phyloP scores from a whole-genome alignment of 139 green algal species.

The Tetradesmus obliquus region DNA sequence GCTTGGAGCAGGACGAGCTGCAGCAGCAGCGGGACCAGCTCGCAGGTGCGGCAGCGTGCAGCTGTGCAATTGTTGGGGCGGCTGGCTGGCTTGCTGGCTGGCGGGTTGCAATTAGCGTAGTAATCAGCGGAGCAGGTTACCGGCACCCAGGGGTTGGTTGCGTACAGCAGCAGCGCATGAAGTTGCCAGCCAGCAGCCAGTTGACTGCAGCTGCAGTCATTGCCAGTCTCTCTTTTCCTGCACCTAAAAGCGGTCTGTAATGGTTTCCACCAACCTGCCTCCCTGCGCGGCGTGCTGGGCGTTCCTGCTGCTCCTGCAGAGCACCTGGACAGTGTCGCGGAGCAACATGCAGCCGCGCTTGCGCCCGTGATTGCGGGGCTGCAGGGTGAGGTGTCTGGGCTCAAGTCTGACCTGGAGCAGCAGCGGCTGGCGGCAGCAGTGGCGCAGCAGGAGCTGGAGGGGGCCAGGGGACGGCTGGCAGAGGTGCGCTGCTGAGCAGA shows the following conservation, averaged over 20 bases:
- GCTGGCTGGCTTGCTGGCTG: background rate
- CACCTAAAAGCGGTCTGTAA: no score
- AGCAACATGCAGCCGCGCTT: constrained; percentile 37
- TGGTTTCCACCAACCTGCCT: background rate
- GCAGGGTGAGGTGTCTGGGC: constrained; percentile 3
- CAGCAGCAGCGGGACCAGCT: constrained; percentile 43
- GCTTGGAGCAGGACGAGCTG: constrained; percentile 70
- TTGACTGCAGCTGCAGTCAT: no score
- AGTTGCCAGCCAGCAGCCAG: no score
- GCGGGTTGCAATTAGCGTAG: background rate
- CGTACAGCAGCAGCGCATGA: no score
- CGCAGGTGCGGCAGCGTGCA: constrained; percentile 26
- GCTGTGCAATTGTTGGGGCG: background rate
- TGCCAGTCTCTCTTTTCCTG: no score
- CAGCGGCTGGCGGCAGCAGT: background rate
- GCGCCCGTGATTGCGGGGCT: constrained; percentile 21
- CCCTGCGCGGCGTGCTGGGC: no score
- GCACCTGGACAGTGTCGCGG: constrained; percentile 39
- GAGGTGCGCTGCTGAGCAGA: constrained; percentile 18
- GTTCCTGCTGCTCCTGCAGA: background rate
- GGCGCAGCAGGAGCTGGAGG: constrained; percentile 28
- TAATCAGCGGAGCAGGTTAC: no score
- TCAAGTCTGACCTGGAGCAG: constrained; percentile 9
- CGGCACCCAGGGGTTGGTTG: no score
- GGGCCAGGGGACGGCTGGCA: background rate